Evolutionary conservation across 257 asterid genomes (phyloP).

Genomic region (Marsdenia floribunda): DNA sequence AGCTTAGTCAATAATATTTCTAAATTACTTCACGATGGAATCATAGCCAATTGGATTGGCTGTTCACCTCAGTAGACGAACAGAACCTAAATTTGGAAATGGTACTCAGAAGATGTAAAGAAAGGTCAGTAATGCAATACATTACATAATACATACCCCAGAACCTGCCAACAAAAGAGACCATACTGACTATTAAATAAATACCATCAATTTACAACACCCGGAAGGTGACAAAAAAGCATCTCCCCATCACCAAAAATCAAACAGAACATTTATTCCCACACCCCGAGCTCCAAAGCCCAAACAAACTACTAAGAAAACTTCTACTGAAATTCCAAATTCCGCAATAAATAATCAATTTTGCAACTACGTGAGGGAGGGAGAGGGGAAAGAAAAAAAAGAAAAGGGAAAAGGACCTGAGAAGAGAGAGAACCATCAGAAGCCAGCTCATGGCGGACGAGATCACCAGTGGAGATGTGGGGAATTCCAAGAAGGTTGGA

Average conservation of each 20-base stretch:
- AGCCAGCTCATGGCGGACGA: conserved; percentile 80
- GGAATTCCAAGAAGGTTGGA: conserved; percentile 77
- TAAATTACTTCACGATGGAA: neutral
- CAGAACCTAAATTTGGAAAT: neutral
- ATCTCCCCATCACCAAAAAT: neutral
- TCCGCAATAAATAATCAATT: neutral
- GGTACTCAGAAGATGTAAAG: neutral
- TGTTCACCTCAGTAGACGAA: neutral
- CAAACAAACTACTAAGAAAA: neutral
- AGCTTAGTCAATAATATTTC: neutral
- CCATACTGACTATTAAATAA: neutral
- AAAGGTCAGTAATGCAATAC: neutral
- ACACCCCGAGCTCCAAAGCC: neutral
- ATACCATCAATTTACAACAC: neutral
- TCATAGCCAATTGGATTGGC: neutral
- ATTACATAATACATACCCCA: neutral
- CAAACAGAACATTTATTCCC: neutral
- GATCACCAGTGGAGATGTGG: conserved; percentile 96
- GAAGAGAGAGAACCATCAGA: conserved; percentile 63
- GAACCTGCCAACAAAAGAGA: neutral
- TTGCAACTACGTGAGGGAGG: neutral
- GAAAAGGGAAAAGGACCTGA: conserved; percentile 35
- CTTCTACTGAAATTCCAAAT: neutral
- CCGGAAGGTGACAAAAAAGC: neutral
- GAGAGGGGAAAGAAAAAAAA: neutral